Evolutionary conservation across 2,329 filamentous ascomycete species (phyloP).

Genomic region (Xylariaceae sp.): DNA sequence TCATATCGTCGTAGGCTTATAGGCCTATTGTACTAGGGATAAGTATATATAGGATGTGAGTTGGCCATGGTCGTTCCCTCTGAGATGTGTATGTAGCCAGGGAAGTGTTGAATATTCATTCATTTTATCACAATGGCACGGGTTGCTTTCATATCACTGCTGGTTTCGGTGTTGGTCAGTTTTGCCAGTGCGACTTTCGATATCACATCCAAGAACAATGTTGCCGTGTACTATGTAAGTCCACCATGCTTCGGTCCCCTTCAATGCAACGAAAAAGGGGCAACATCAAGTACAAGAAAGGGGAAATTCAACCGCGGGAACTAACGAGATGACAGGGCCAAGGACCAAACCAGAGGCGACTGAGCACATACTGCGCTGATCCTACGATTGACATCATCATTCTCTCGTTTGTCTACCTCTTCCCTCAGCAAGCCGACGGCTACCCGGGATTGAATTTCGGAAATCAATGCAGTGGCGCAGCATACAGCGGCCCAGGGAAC

Average conservation of each 20-base stretch:
- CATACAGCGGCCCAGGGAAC: conserved; percentile 34
- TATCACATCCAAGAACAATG: conserved; percentile 36
- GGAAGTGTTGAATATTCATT: conserved; percentile 1
- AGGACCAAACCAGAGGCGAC: conserved; percentile 36
- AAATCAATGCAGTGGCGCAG: conserved; percentile 37
- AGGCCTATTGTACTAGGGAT: no score
- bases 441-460: conserved; percentile 41
- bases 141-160: conserved; percentile 13
- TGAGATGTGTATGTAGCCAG: background rate
- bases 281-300: background rate
- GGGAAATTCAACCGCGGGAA: background rate
- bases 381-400: conserved; percentile 41
- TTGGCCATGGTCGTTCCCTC: no score
- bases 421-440: conserved; percentile 41
- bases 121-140: conserved; percentile 23
- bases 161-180: conserved; percentile 18
- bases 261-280: no score
- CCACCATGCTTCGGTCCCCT: conserved; percentile 4
- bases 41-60: no score
- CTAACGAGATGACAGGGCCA: conserved; percentile 34
- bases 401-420: conserved; percentile 41
- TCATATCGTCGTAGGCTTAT: no score
- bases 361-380: conserved; percentile 39
- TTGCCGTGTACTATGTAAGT: conserved; percentile 42
- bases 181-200: conserved; percentile 30